phyloP scores from a whole-genome alignment of 2,329 filamentous ascomycete genomes.

The Colletotrichum spinosum region DNA sequence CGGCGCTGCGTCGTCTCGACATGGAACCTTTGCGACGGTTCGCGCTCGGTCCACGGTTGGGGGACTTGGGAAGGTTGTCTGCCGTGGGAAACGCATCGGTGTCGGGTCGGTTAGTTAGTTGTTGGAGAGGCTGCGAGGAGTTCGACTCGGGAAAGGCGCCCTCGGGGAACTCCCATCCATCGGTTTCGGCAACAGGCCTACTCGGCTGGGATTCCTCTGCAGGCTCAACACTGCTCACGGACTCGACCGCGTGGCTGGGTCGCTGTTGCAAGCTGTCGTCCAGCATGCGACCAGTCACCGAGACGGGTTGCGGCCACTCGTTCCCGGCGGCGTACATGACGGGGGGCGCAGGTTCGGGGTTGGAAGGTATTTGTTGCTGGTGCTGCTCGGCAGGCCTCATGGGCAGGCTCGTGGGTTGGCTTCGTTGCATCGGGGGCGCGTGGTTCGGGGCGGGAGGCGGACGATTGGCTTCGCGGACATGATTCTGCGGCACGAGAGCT shows the following conservation, averaged over 20 bases:
- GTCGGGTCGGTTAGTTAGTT: slow-evolving; percentile 76
- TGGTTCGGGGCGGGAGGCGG: slow-evolving; percentile 69
- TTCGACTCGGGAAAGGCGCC: slow-evolving; percentile 70
- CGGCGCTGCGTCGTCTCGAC: slow-evolving; percentile 76
- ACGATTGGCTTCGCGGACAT: slow-evolving; percentile 65
- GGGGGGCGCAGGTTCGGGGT: slow-evolving; percentile 59
- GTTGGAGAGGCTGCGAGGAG: slow-evolving; percentile 56
- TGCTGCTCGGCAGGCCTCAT: slow-evolving; percentile 54
- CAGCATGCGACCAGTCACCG: slow-evolving; percentile 43
- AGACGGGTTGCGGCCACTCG: slow-evolving; percentile 48
- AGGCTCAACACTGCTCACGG: slow-evolving; percentile 52
- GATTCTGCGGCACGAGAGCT: slow-evolving; percentile 59
- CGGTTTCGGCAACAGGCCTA: slow-evolving; percentile 63
- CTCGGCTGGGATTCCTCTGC: slow-evolving; percentile 54
- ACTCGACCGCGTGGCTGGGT: slow-evolving; percentile 54
- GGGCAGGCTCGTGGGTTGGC: slow-evolving; percentile 47
- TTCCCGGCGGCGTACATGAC: slow-evolving; percentile 49
- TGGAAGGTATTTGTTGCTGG: slow-evolving; percentile 63
- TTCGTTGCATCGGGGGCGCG: slow-evolving; percentile 64
- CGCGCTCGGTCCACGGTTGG: slow-evolving; percentile 74
- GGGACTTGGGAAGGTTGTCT: slow-evolving; percentile 84
- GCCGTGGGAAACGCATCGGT: slow-evolving; percentile 89
- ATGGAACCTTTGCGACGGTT: slow-evolving; percentile 86
- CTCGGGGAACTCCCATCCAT: slow-evolving; percentile 96
- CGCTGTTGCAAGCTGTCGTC: slow-evolving; percentile 48